A percentile compares a stretch with the other conserved stretches of the same genome.
Evolutionary conservation across 1,139 yeast species (phyloP).

Genomic region (Geotrichum fermentans): DNA sequence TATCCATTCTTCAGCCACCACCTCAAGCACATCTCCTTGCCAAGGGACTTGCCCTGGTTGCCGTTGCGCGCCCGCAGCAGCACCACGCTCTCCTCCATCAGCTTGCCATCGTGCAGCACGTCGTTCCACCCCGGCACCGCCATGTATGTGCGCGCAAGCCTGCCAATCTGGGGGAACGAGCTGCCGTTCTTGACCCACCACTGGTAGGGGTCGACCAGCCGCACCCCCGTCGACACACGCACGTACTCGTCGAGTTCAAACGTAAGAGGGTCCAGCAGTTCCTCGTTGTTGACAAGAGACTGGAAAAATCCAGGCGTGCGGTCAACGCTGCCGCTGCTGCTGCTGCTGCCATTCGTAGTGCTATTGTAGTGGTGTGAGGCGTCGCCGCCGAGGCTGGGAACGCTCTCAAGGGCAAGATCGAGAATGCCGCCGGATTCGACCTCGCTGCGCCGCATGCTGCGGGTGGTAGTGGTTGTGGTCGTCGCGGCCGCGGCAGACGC

Average conservation of each 20-base stretch:
- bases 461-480: neutral
- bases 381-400: neutral
- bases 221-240: slow-evolving; percentile 16
- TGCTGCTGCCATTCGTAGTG: neutral
- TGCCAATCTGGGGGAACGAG: slow-evolving; percentile 17
- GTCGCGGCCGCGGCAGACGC: neutral
- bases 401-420: neutral
- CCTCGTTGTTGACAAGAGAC: slow-evolving; percentile 19
- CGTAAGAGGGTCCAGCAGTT: slow-evolving; percentile 15
- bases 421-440: neutral
- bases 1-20: slow-evolving; percentile 20
- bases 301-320: slow-evolving; percentile 21
- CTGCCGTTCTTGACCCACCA: slow-evolving; percentile 21
- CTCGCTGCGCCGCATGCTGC: slow-evolving; percentile 10
- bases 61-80: slow-evolving; percentile 16
- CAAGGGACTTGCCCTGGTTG: slow-evolving; percentile 17
- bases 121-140: slow-evolving; percentile 22
- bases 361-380: neutral
- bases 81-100: slow-evolving; percentile 21
- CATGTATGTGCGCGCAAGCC: slow-evolving; percentile 19
- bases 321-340: neutral
- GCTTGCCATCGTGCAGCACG: slow-evolving; percentile 20
- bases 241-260: slow-evolving; percentile 19
- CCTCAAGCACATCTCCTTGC: slow-evolving; percentile 20
- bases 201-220: slow-evolving; percentile 20